Evolutionary conservation across 2,329 filamentous ascomycete genomes (phyloP).

Genomic region (Metarhizium humberi): DNA sequence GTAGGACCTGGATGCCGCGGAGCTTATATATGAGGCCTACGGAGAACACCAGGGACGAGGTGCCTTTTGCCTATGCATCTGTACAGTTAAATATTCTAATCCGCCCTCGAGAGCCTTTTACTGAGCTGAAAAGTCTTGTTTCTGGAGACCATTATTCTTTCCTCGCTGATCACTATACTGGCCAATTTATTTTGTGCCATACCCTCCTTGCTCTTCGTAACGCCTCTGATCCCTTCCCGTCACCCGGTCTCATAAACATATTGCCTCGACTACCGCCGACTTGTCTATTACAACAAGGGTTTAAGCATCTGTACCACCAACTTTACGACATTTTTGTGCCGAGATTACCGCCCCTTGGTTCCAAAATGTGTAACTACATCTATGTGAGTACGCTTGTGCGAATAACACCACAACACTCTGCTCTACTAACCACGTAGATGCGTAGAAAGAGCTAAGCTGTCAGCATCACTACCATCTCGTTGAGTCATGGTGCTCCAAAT

Average conservation of each 20-base stretch:
- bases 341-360: neutral
- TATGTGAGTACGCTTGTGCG: slow-evolving; percentile 24
- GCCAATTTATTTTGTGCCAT: neutral
- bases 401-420: neutral
- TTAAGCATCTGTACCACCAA: neutral
- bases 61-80: neutral
- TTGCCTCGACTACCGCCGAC: neutral
- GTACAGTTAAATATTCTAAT: neutral
- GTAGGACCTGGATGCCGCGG: neutral
- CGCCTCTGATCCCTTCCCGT: neutral
- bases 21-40: neutral
- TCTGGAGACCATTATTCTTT: neutral
- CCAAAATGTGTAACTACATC: slow-evolving; percentile 42
- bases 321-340: neutral
- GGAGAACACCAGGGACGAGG: neutral
- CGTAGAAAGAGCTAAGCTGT: slow-evolving; percentile 41
- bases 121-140: no score
- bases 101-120: neutral
- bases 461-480: slow-evolving; percentile 40
- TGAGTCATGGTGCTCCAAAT: slow-evolving; percentile 36
- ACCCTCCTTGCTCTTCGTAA: neutral
- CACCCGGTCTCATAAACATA: neutral
- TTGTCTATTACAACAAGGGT: neutral
- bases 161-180: neutral
- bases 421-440: neutral